A percentile compares a stretch with the other conserved stretches of the same genome.
phyloP scores from a whole-genome alignment of 2,329 filamentous ascomycete species.

The Fusarium torulosum region DNA sequence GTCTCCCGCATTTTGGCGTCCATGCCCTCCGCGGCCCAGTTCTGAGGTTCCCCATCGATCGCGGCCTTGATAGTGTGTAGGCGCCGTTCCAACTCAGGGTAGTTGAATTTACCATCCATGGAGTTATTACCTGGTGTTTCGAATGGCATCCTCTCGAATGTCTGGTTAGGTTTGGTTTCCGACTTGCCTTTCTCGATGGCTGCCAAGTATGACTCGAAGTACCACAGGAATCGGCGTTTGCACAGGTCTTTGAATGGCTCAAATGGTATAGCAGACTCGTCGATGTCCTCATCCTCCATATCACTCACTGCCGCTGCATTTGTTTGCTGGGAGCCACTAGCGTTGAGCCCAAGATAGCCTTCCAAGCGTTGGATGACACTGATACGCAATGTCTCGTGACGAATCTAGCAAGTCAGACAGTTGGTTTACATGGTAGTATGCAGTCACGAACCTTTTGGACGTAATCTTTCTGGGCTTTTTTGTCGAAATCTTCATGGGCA shows the following conservation, averaged over 20 bases:
- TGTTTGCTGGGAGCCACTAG: slow-evolving; percentile 59
- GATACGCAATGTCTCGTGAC: slow-evolving; percentile 89
- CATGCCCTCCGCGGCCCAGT: slow-evolving; percentile 79
- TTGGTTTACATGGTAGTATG: neutral
- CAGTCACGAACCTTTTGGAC: slow-evolving; percentile 74
- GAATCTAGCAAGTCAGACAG: slow-evolving; percentile 70
- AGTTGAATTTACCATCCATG: slow-evolving; percentile 91
- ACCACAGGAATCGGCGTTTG: slow-evolving; percentile 95
- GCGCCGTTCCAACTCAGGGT: slow-evolving; percentile 77
- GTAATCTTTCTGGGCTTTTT: slow-evolving; percentile 80
- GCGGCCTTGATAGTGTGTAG: slow-evolving; percentile 75
- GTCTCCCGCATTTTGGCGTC: slow-evolving; percentile 73
- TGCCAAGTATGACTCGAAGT: slow-evolving; percentile 86
- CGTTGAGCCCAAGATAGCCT: slow-evolving; percentile 75
- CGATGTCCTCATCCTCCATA: slow-evolving; percentile 63
- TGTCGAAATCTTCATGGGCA: slow-evolving; percentile 74
- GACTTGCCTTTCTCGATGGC: slow-evolving; percentile 74
- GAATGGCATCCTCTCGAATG: slow-evolving; percentile 88
- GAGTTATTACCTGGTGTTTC: slow-evolving; percentile 76
- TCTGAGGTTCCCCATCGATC: slow-evolving; percentile 77
- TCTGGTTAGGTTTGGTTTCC: slow-evolving; percentile 72
- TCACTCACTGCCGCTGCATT: slow-evolving; percentile 51
- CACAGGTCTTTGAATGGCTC: slow-evolving; percentile 91
- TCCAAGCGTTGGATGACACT: slow-evolving; percentile 89
- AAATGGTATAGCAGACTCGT: slow-evolving; percentile 71